These are phyloP conservation scores for Mycosphaerella sp. DNA, from an alignment of 2,329 filamentous ascomycete species.

Conservation along the genomic window DNA sequence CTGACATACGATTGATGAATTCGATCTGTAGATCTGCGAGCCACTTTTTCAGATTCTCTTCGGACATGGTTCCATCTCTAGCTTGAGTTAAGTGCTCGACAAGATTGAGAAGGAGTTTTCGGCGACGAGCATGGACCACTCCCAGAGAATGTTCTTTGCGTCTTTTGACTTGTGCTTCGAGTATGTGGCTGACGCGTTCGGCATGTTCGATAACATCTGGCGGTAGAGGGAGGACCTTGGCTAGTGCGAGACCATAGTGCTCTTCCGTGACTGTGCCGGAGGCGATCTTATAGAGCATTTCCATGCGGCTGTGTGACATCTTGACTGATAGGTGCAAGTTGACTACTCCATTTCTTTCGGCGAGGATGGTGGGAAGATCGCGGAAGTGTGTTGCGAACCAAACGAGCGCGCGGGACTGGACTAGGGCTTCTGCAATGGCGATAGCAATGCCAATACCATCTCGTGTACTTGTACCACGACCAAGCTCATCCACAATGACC, in stretches of 20 bases:
- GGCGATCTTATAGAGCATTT: slow-evolving; percentile 80
- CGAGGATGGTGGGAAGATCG: slow-evolving; percentile 70
- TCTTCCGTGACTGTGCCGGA: slow-evolving; percentile 64
- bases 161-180: slow-evolving; percentile 54
- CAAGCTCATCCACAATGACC: slow-evolving; percentile 85
- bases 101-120: slow-evolving; percentile 68
- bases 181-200: slow-evolving; percentile 55
- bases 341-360: slow-evolving; percentile 68
- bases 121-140: slow-evolving; percentile 54
- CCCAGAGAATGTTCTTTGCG: slow-evolving; percentile 55
- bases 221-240: slow-evolving; percentile 68
- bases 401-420: slow-evolving; percentile 68
- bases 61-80: slow-evolving; percentile 57
- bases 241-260: slow-evolving; percentile 80
- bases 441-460: slow-evolving; percentile 88
- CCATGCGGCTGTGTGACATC: slow-evolving; percentile 54
- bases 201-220: slow-evolving; percentile 61
- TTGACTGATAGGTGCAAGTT: slow-evolving; percentile 76
- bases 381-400: slow-evolving; percentile 95
- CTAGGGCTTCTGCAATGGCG: slow-evolving; percentile 79
- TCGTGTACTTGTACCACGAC: slow-evolving; percentile 78
- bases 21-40: slow-evolving; percentile 64
- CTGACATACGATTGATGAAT: slow-evolving; percentile 66
- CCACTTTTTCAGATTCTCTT: slow-evolving; percentile 57
- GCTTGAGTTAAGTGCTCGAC: slow-evolving; percentile 68